Base-by-base conservation (phyloP, 345 rosid genomes). In the Bruguiera sexangula region DNA sequence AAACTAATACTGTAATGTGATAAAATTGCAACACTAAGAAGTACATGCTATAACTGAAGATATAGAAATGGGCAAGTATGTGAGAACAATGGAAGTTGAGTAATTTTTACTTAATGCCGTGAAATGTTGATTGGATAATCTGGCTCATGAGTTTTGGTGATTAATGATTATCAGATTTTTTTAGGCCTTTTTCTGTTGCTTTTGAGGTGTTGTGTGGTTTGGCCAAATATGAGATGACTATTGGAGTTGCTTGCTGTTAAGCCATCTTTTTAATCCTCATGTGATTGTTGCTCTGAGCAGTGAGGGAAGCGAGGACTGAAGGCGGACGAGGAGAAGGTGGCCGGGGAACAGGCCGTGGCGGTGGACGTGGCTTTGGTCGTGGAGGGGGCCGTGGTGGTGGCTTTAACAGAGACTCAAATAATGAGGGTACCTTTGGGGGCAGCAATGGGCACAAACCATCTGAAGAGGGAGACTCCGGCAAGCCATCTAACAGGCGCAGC, bases 291-390 rank as follows among this genome's bases (percentile, higher is more conserved):
- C 50, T 2, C 54, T 70, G 32, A 65, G 32, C 56, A 96, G 99
- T 87, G 89, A 87, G 87, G 75, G 98, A 92, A 75, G 73, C 85
- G 0, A 96, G 72, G 82, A 85, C 50, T 76, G 97, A 96, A 69
- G 71, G 77, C 63, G 94, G 88, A 6, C 93, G 93, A 43, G 90
- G 91, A 48, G 83, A 96, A 70, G 71, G 77, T 65, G 94, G 88
- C 6, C 92, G 93, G 32, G 90, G 89, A 50, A 82, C 78, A 0
- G 84, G 88, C 26, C 85, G 89, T 63, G 85, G 88, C 6, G 74
- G 73, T 3, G 88, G 86, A 2, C 83, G 84, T 63, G 86, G 95
- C 26, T 73, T 63, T 73, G 85, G 94, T 31, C 87, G 78, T 27
- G 87, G 84, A 24, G 39, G 48, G 48, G 84, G 79, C 8, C 75